Base-by-base conservation (phyloP, 1,139 yeast species). In the Yamadazyma blattariae region DNA sequence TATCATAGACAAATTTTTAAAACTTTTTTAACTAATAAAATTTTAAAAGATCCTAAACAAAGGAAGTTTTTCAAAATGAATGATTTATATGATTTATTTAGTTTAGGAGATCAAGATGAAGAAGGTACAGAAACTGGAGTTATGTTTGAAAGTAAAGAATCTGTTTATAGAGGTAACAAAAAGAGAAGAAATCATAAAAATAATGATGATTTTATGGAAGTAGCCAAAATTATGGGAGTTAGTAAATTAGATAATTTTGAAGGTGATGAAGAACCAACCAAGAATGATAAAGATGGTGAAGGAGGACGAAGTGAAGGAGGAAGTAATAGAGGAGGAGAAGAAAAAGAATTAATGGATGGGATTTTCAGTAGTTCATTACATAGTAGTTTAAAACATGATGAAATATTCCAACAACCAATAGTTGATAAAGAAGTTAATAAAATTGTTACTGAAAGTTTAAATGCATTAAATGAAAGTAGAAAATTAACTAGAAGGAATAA, bases 1-100 rank as follows among this genome's bases (percentile, higher is more conserved):
- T 92, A 92, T 51, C 98, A 94, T 51, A 74, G 98, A 21, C 98
- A 92, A 59, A 92, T 92, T 27, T 94, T 92, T 73, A 92, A 92
- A 57, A 97, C 95, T 40, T 85, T 92, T 49, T 62, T 92, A 44
- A 87, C 97, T 0, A 94, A 94, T 60, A 94, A 92, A 60, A 90
- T 92, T 45, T 67, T 94, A 51, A 90, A 89, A 47, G 98, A 92
- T 53, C 98, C 98, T 1, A 90, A 90, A 46, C 98, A 94, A 53
- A 74, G 92, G 41, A 65, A 97, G 40, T 90, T 92, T 50, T 92
- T 92, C 65, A 92, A 92, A 53, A 82, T 82, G 73, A 88, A 85
- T 50, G 98, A 94, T 51, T 62, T 92, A 34, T 95, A 90, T 49
- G 97, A 92, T 58, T 64, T 92, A 38, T 92, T 94, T 54, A 75